Base-by-base conservation (phyloP, 2,329 filamentous ascomycete genomes). In the Cytospora paraplurivora region DNA sequence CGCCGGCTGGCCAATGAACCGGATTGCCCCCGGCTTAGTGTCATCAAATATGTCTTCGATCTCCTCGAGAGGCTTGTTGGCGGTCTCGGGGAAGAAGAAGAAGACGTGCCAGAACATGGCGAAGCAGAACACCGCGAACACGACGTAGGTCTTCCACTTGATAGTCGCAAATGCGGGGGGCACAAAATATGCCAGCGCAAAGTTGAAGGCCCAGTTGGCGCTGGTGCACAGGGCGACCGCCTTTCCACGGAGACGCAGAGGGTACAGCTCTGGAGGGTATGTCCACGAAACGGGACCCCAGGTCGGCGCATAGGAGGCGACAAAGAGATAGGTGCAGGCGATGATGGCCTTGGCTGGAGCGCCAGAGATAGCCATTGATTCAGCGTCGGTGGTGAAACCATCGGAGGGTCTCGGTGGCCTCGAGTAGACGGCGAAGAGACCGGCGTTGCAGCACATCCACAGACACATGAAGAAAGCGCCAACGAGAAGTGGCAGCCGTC, bases 251-350 rank as follows among this genome's bases (percentile, higher is more conserved):
- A 75, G 73, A n/a, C 77, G 75, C 38, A 78, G 73, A 19, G 78
- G 78, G 70, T 76, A 83, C 37, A 83, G 72, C 71, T 82, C 81
- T 6, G 80, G 74, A 61, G 75, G 79, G 72, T 78, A 82, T 52
- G 73, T 77, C 79, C 76, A 82, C 57, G 76, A 78, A 55, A 72
- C 74, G 59, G 73, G 75, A 19, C 76, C 80, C 81, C 74, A 79
- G 38, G 75, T 80, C 15, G 75, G 76, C 50, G 80, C 79, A 68
- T 75, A 82, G 27, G 75, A 77, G 0, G 84, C 85, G 19, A 88
- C 85, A 61, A 88, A 86, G 41, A 85, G 82, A 66, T 89, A 91
- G 0, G 86, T 89, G 68, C 82, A 87, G 1, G 87, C 86, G 62
- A 90, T 85, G 67, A 89, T 81, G 0, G 82, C 82, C 69, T 83